Percentiles rank a stretch among this genome's conserved stretches.
Evolutionary conservation across 805 yeast species (phyloP).

Genomic region (Candida ponderosae): DNA sequence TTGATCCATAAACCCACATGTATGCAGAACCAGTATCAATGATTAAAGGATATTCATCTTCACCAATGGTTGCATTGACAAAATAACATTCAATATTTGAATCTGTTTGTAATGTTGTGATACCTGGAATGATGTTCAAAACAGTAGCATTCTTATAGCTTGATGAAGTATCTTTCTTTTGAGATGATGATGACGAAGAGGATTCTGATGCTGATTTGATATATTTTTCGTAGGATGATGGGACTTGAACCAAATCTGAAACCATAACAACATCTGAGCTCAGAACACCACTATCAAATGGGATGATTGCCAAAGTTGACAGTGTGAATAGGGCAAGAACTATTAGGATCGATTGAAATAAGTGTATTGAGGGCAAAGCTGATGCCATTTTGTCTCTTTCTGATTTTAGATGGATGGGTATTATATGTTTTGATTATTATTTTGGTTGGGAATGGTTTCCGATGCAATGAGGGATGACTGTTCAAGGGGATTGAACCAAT

Average conservation of each 20-base stretch:
- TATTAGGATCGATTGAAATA: no score
- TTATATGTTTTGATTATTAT: no score
- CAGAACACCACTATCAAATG: no score
- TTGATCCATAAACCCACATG: constrained; percentile 51
- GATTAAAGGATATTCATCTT: constrained; percentile 40
- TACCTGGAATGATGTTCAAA: constrained; percentile 20
- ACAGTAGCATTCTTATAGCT: constrained; percentile 4
- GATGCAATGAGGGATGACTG: no score
- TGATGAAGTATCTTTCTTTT: constrained; percentile 2
- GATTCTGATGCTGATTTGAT: neutral
- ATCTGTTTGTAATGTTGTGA: constrained; percentile 20
- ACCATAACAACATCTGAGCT: no score
- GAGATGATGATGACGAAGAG: neutral
- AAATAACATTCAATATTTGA: constrained; percentile 26
- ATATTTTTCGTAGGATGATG: neutral
- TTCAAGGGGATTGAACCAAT: no score
- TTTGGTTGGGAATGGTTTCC: no score
- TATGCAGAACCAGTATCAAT: constrained; percentile 63
- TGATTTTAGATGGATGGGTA: no score
- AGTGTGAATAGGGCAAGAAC: no score
- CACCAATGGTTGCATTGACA: constrained; percentile 30
- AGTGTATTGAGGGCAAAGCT: no score
- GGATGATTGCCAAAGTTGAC: no score
- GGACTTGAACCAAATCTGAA: neutral
- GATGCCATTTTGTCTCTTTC: no score